Evolutionary conservation across 371 early-diverging fungal species (phyloP), one percentile per base, ranked within the genome.

Genomic region (Globomyces sp.): DNA sequence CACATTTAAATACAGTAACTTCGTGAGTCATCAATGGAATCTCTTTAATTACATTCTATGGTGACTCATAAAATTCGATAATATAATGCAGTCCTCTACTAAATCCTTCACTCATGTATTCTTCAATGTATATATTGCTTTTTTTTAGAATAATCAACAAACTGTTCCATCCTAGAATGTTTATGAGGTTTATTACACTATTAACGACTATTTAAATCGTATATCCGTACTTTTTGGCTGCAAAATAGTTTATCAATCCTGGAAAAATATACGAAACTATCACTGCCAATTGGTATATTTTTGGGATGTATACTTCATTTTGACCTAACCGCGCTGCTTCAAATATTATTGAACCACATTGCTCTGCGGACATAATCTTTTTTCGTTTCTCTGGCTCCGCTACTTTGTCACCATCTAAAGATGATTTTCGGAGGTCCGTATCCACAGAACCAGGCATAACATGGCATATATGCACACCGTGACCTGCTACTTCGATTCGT

Each of bases 381-480:
- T 79, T 40, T n/a, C 24, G 24, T 24, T 11, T 44, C 40, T 42
- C 60, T 6, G 36, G 49, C 1, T 13, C 58, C 3, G 61, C 13
- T 24, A 24, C 24, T 6, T n/a, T 4, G 8, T 41, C 39, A 24
- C 41, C 52, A 60, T 92, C 92, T 1, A 91, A 85, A 0, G 92
- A 91, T 1, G 89, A 84, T 39, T 71, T 68, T 2, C 92, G 76
- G 47, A 93, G 71, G 8, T 88, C 86, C 0, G 93, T 92, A 44
- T 80, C 86, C 0, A 93, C 91, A 0, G 92, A 89, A 0, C 88
- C 93, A 13, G 92, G 92, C 61, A 88, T 86, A 0, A 85, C 82
- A 4, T 92, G 71, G 2, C 87, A 85, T 4, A 93, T 80, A 52
- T 84, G 82, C 1, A 92, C 81, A 11, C 80, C 80, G 1, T 76